Evolutionary conservation across 2,329 filamentous ascomycete species (phyloP).

Genomic region (Phaeophleospora eucalypticola): DNA sequence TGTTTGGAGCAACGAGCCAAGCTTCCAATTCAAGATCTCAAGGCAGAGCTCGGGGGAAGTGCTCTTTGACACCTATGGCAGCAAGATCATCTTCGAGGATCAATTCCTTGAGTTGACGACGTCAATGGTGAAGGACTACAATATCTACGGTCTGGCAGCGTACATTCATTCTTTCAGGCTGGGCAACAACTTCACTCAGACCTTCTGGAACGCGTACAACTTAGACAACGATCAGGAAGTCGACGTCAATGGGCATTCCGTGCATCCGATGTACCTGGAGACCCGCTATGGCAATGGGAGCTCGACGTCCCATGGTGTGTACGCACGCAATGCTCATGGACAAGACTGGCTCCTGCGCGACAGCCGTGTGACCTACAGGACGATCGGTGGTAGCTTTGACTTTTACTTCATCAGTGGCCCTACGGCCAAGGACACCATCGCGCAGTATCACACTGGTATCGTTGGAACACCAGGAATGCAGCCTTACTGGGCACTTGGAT

Average conservation of each 20-base stretch:
- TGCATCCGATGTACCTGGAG: conserved; percentile 34
- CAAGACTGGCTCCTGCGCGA: conserved; percentile 32
- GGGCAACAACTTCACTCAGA: conserved; percentile 31
- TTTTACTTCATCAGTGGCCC: conserved; percentile 69
- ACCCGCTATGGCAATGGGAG: conserved; percentile 27
- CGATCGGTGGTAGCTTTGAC: conserved; percentile 50
- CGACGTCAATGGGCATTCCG: conserved; percentile 30
- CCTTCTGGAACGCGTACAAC: conserved; percentile 28
- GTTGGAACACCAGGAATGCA: conserved; percentile 25
- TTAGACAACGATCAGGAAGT: conserved; percentile 24
- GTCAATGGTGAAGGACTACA: conserved; percentile 27
- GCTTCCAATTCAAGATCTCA: conserved; percentile 30
- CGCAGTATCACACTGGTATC: conserved; percentile 22
- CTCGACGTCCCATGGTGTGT: conserved; percentile 30
- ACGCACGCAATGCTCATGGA: conserved; percentile 32
- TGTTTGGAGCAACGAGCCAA: conserved; percentile 30
- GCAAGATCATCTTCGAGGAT: conserved; percentile 30
- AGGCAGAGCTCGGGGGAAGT: conserved; percentile 25
- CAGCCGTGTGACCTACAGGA: conserved; percentile 28
- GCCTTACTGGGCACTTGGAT: conserved; percentile 27
- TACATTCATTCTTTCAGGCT: conserved; percentile 29
- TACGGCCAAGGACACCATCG: conserved; percentile 11
- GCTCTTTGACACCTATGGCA: conserved; percentile 31
- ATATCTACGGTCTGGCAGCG: conserved; percentile 32
- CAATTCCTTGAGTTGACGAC: conserved; percentile 33